phyloP scores from a whole-genome alignment of 2,329 filamentous ascomycete species.

The Penicillium hesseltinei region DNA sequence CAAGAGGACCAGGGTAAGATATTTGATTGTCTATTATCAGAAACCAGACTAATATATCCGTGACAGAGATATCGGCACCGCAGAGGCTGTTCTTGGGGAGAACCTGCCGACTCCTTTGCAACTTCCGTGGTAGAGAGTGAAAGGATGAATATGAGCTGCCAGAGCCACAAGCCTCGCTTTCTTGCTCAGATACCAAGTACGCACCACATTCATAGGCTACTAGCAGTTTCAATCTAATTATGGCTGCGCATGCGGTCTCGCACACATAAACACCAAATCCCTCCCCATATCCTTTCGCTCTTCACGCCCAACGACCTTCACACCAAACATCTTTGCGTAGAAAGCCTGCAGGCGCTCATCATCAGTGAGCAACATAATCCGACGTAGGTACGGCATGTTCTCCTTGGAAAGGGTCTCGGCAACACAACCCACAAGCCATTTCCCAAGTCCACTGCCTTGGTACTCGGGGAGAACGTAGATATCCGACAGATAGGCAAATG shows the following conservation, averaged over 20 bases:
- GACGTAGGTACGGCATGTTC: conserved; percentile 59
- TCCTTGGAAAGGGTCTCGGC: conserved; percentile 52
- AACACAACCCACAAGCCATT: conserved; percentile 63
- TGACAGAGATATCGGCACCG: conserved; percentile 66
- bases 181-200: neutral
- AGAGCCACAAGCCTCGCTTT: neutral
- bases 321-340: conserved; percentile 23
- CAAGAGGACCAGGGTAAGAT: conserved; percentile 62
- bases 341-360: conserved; percentile 19
- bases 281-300: conserved; percentile 16
- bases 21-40: neutral
- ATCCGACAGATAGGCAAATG: conserved; percentile 68
- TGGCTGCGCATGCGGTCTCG: conserved; percentile 8
- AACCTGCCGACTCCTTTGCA: conserved; percentile 63
- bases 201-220: too few relatives aligned
- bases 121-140: conserved; percentile 59
- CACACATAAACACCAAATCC: conserved; percentile 22
- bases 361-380: conserved; percentile 50
- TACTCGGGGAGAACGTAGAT: conserved; percentile 62
- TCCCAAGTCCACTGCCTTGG: conserved; percentile 62
- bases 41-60: conserved; percentile 8
- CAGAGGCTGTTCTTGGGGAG: conserved; percentile 61
- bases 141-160: neutral
- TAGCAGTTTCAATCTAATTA: neutral
- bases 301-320: conserved; percentile 25